Percentiles rank a stretch among this genome's conserved stretches.
These are phyloP conservation scores for Bruguiera sexangula DNA, from an alignment of 345 rosid species.

Conservation along the genomic window DNA sequence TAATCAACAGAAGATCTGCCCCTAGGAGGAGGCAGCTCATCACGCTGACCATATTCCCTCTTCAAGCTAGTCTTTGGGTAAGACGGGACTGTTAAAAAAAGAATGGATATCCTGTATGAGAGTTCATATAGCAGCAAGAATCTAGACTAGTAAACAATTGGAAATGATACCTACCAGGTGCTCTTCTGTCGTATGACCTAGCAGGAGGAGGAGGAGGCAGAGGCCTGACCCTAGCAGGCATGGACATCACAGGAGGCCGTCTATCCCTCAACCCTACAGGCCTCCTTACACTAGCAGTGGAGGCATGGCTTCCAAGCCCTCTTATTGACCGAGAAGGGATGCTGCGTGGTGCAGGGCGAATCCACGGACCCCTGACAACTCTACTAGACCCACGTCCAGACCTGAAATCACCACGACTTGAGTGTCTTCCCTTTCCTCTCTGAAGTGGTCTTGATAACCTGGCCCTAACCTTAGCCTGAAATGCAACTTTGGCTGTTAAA, in stretches of 20 bases:
- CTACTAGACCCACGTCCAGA: conserved; percentile 61
- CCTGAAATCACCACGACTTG: conserved; percentile 53
- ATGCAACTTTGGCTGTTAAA: conserved; percentile 4
- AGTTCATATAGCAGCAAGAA: not conserved
- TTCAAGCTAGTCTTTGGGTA: conserved; percentile 70
- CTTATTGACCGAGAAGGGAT: conserved; percentile 41
- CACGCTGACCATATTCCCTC: conserved; percentile 77
- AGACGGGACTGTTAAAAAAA: conserved; percentile 50
- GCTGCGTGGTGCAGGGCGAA: conserved; percentile 54
- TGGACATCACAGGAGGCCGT: conserved; percentile 65
- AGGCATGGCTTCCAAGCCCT: conserved; percentile 49
- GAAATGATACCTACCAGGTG: conserved; percentile 52
- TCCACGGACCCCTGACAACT: conserved; percentile 62
- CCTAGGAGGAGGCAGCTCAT: conserved; percentile 81
- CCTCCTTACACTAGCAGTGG: conserved; percentile 56
- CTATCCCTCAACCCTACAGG: conserved; percentile 60
- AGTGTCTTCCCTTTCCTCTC: conserved; percentile 64
- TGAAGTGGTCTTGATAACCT: conserved; percentile 94
- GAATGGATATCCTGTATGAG: conserved; percentile 6
- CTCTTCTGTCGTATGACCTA: conserved; percentile 82
- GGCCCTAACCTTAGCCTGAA: conserved; percentile 93
- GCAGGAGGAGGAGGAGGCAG: conserved; percentile 41
- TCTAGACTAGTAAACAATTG: not conserved
- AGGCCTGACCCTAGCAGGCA: conserved; percentile 67
- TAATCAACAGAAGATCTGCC: conserved; percentile 71